Conservation (phyloP, 2,329 filamentous ascomycete genomes). For the Pleurostoma richardsiae region DNA sequence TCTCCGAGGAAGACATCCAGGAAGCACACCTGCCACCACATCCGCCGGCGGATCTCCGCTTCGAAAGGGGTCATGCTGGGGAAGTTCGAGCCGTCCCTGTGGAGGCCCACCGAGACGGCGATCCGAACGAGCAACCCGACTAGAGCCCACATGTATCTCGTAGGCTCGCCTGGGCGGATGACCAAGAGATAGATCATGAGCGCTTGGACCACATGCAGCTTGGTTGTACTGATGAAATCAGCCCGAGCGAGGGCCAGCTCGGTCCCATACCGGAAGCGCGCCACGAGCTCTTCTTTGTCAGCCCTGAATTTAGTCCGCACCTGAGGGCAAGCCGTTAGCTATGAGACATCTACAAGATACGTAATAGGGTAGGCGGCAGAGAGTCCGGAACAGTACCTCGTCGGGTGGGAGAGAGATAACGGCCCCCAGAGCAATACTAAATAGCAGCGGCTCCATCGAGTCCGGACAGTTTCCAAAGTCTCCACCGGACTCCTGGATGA, state of each 20-base stretch:
- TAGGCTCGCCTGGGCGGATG: constrained; percentile 23
- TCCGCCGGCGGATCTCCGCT: constrained; percentile 44
- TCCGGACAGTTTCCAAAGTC: neutral
- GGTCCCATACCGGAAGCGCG: constrained; percentile 23
- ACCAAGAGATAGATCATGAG: constrained; percentile 28
- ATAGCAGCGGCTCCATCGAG: constrained; percentile 17
- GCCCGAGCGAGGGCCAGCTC: constrained; percentile 31
- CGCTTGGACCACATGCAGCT: constrained; percentile 25
- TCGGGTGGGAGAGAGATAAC: constrained; percentile 23
- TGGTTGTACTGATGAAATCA: constrained; percentile 33
- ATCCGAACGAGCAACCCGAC: constrained; percentile 39
- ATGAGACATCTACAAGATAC: constrained; percentile 39
- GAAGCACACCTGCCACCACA: constrained; percentile 51
- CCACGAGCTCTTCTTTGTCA: constrained; percentile 15
- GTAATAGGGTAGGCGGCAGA: constrained; percentile 39
- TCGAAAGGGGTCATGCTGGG: constrained; percentile 42
- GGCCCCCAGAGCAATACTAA: constrained; percentile 17
- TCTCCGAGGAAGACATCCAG: constrained; percentile 28
- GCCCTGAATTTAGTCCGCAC: constrained; percentile 19
- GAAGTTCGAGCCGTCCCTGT: constrained; percentile 38
- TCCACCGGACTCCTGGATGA: neutral
- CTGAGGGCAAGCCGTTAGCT: constrained; percentile 31
- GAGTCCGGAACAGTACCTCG: constrained; percentile 21
- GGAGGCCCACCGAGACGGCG: constrained; percentile 36
- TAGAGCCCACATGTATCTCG: constrained; percentile 30